phyloP scores from a whole-genome alignment of 139 green algal species.

The Eudorina sp. region DNA sequence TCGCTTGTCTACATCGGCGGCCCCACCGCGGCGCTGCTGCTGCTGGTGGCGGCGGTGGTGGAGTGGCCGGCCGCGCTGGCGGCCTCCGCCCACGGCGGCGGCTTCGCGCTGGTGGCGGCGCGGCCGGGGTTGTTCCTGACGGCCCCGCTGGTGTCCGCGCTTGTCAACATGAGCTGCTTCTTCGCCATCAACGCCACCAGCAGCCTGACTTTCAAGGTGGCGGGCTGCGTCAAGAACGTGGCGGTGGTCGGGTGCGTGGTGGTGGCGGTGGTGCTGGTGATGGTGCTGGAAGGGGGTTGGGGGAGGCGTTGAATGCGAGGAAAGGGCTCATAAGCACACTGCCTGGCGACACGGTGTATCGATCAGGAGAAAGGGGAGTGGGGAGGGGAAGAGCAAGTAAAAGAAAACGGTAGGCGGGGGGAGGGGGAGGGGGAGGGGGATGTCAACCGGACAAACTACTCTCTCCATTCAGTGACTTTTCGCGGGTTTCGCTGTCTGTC shows the following conservation, averaged over 20 bases:
- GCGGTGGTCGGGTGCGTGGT: constrained; percentile 68
- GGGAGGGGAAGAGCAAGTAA: too few relatives aligned
- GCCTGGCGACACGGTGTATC: too few relatives aligned
- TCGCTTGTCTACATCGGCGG: constrained; percentile 73
- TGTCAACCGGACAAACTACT: too few relatives aligned
- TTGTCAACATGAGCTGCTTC: constrained; percentile 76
- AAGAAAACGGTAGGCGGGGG: too few relatives aligned
- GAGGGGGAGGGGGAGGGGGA: too few relatives aligned
- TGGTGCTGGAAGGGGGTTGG: too few relatives aligned
- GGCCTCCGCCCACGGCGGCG: not conserved
- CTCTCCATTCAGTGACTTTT: too few relatives aligned
- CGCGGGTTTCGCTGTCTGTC: too few relatives aligned
- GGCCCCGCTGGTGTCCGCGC: constrained; percentile 46
- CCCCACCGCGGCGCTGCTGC: constrained; percentile 64
- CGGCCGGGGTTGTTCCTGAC: constrained; percentile 47
- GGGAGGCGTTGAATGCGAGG: too few relatives aligned
- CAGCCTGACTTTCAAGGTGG: constrained; percentile 84
- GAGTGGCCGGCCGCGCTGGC: constrained; percentile 52
- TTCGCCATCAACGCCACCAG: constrained; percentile 76
- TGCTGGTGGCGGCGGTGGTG: constrained; percentile 42
- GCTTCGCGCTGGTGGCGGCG: constrained; percentile 43
- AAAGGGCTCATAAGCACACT: too few relatives aligned
- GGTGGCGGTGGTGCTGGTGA: too few relatives aligned
- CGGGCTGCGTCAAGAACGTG: constrained; percentile 78
- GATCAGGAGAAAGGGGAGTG: too few relatives aligned